Conservation (phyloP, 75 land plant genomes). For the Sequoia sempervirens region DNA sequence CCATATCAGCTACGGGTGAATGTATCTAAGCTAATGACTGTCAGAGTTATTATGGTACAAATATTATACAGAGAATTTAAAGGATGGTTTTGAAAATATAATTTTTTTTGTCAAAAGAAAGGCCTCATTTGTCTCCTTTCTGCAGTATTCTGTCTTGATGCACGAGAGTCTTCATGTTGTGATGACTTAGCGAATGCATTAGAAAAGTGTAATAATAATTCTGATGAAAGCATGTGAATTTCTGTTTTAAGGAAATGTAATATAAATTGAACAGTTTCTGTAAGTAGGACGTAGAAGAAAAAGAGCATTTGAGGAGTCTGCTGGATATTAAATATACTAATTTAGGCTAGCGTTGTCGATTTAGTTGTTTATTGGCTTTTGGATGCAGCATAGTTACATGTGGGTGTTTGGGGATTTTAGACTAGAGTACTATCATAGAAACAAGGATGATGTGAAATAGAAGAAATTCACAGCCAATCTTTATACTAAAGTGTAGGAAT, state of each 20-base stretch:
- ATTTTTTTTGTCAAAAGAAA: not conserved
- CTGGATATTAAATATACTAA: not conserved
- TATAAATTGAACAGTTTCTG: not conserved
- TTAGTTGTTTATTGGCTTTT: not conserved
- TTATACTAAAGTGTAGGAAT: not conserved
- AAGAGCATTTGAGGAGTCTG: not conserved
- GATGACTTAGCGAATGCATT: not conserved
- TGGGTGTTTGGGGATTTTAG: not conserved
- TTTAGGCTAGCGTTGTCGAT: not conserved
- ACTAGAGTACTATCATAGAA: not conserved
- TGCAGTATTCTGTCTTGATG: not conserved
- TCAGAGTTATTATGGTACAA: not conserved
- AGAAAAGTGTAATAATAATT: not conserved
- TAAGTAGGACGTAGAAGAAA: not conserved
- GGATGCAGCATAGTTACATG: not conserved
- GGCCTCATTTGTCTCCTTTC: not conserved
- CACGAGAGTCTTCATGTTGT: not conserved
- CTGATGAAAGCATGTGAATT: not conserved
- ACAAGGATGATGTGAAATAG: not conserved
- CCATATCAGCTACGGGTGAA: not conserved
- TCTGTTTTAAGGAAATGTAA: not conserved
- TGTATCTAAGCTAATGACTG: not conserved
- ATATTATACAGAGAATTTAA: not conserved
- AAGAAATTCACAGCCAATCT: not conserved
- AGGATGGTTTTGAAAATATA: not conserved